Percentiles rank a stretch among this genome's conserved stretches.
Conservation (phyloP, 1,139 yeast species). For the Candida mesenterica region DNA sequence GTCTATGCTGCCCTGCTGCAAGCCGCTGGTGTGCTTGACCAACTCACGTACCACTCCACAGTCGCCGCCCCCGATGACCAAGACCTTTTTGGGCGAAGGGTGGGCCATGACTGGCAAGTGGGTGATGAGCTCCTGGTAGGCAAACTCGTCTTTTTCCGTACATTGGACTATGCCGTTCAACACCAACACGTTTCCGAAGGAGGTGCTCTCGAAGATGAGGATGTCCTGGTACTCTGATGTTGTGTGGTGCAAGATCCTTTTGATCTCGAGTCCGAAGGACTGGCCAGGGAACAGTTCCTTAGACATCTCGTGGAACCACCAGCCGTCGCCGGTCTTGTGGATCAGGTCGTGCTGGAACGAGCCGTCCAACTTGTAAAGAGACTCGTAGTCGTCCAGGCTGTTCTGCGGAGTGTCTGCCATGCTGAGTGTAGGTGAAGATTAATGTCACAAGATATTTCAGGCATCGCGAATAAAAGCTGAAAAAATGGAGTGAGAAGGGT, state of each 20-base stretch:
- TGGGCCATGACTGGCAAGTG: conserved; percentile 79
- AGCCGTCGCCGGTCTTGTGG: conserved; percentile 22
- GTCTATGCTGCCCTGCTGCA: conserved; percentile 47
- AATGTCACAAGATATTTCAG: not conserved
- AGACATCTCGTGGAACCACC: conserved; percentile 44
- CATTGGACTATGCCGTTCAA: conserved; percentile 86
- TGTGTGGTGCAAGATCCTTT: conserved; percentile 34
- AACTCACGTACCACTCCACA: conserved; percentile 90
- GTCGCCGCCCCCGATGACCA: conserved; percentile 93
- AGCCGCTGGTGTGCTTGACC: conserved; percentile 58
- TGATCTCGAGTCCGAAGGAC: conserved; percentile 39
- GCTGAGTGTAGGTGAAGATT: not conserved
- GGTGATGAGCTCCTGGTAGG: conserved; percentile 86
- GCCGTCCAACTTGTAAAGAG: conserved; percentile 4
- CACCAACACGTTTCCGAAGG: conserved; percentile 82
- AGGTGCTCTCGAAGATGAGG: conserved; percentile 68
- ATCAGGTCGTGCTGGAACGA: conserved; percentile 29
- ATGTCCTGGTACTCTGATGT: conserved; percentile 41
- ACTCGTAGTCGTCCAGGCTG: conserved; percentile 1
- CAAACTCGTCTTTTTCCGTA: conserved; percentile 86
- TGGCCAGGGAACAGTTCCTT: conserved; percentile 45
- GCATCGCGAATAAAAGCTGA: too few species aligned
- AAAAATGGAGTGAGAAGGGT: too few species aligned
- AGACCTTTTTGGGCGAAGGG: conserved; percentile 66
- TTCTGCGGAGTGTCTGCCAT: not conserved